Conservation (phyloP, 176 grass and related monocot species). For the Secale cereale region DNA sequence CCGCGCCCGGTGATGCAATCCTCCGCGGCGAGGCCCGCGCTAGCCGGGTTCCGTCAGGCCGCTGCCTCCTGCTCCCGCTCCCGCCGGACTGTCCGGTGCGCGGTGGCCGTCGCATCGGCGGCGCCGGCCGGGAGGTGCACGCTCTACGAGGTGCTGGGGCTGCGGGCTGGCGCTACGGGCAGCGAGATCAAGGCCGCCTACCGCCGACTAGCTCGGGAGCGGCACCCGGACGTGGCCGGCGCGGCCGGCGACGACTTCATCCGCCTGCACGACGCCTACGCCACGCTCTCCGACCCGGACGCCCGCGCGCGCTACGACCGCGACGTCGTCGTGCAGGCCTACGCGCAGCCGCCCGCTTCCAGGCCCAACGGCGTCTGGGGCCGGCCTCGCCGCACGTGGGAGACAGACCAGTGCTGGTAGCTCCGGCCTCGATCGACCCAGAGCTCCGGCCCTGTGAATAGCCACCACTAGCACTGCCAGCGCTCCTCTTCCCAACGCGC, state of each 20-base stretch:
- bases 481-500: not conserved
- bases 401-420: conserved; percentile 81
- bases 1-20: not conserved
- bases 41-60: not conserved
- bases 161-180: conserved; percentile 43
- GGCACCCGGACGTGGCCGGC: conserved; percentile 50
- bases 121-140: not conserved
- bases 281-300: conserved; percentile 59
- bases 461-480: not conserved
- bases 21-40: not conserved
- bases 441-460: not conserved
- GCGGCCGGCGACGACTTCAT: conserved; percentile 34
- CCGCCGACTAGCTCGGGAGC: conserved; percentile 55
- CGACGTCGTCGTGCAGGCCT: not conserved
- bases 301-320: conserved; percentile 56
- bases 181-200: conserved; percentile 83
- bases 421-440: not conserved
- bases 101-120: not conserved
- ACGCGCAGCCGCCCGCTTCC: not conserved
- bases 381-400: conserved; percentile 37
- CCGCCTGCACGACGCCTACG: conserved; percentile 50
- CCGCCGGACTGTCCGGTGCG: conserved; percentile 11
- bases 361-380: not conserved
- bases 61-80: not conserved
- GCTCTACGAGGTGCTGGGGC: conserved; percentile 45